Base-by-base conservation (phyloP, 768 basidiomycete genomes). In the Mycena leptocephala region DNA sequence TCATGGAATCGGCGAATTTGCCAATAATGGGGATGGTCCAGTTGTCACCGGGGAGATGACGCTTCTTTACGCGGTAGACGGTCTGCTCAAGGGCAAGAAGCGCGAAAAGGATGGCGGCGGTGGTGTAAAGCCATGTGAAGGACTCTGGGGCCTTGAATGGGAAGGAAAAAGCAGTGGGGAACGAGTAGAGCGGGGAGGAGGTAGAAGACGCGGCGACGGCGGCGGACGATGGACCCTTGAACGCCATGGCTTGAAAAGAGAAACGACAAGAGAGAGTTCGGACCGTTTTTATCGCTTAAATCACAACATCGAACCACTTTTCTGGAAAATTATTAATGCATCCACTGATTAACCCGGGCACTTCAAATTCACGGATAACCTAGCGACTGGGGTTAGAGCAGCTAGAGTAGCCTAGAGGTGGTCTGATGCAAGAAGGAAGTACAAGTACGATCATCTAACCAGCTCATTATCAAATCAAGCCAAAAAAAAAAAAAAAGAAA, bases 21-120 rank as follows among this genome's bases (percentile, higher is more conserved):
- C 98, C 98, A 70, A 99, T 99, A 81, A 99, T 81, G n/a, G 98
- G 98, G 77, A 98, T 97, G 16, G 97, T 98, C 97, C 97, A 99
- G 82, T 84, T 89, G 58, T 90, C 92, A 8, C 98, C 98, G 0
- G 98, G 97, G 9, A 99, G 90, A 79, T 95, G 91, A 24, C 89
- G 91, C 82, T 99, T 99, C 87, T 98, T 97, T 82, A 90, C 90
- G 41, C 98, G 89, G 85, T 98, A 99, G 24, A 97, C 91, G 37
- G 91, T 88, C 86, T 98, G 97, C 82, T 99, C 98, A 67, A 98
- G 88, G 58, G 92, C 87, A 63, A 99, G 92, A 51, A 99, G 91
- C 16, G 94, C 88, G 64, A 92, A 84, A 73, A 98, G 78, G 80
- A 98, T 83, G 48, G 92, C 93, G 41, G 86, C 76, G n/a, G 93